Evolutionary conservation across 1,284 basidiomycete genomes (phyloP), one percentile per base, ranked within the genome.

Genomic region (Coriolopsis trogii): DNA sequence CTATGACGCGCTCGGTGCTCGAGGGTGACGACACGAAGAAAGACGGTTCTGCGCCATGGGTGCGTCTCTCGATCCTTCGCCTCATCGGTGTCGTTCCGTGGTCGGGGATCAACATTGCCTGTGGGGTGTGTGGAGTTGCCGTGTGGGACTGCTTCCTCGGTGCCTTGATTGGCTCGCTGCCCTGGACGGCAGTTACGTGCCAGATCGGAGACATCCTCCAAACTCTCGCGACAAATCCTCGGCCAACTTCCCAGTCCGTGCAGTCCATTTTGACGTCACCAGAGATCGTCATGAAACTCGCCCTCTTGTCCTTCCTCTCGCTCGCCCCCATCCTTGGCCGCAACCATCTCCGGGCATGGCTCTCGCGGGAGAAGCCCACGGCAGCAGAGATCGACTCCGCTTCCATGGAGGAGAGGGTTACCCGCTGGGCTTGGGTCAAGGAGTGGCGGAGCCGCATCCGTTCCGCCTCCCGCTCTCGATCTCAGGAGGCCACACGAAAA

Each of bases 51-150:
- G 77, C 87, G 7, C 78, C 89, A 2, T 95, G 93, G 93, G 85
- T 93, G 29, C 83, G 92, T 28, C 74, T 95, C 41, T 86, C 91
- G 5, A 80, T 95, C 53, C 82, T 96, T 61, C 84, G 93, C 38
- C 84, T 95, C 46, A 82, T 95, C 66, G 93, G 93, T 23, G 84
- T 96, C 46, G 91, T 96, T 8, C 93, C 93, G 4, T 96, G 93
- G 93, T 92, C 90, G 46, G 93, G 91, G 48, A 93, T 96, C 75
- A 96, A 96, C 67, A 89, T 96, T 52, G 93, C 93, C 26, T 94
- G 89, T 68, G 93, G 93, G 41, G 91, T 95, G 15, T 91, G 91
- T 61, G 87, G 89, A 28, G 91, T 96, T 21, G 74, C 83, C 6
- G 65, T 90, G 41, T 66, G 73, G 49, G 87, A 93, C 64, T 94